Evolutionary conservation across 768 basidiomycete genomes (phyloP).

Genomic region (Calocybe indica): DNA sequence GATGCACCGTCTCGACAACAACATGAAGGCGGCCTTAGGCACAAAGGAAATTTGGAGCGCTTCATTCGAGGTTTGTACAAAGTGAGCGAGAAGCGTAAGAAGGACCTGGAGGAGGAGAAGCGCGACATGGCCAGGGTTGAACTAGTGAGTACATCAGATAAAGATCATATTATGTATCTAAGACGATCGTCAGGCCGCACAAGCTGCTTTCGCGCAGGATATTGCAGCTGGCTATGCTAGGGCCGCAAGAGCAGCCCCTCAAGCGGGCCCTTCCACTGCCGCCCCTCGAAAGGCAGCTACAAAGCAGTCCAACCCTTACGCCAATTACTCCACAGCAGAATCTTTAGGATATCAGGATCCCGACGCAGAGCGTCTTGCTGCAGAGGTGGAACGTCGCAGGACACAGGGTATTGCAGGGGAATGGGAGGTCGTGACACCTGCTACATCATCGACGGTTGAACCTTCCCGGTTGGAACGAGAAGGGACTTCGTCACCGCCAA

Average conservation of each 20-base stretch:
- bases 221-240: slow-evolving; percentile 62
- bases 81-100: slow-evolving; percentile 81
- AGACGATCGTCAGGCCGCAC: slow-evolving; percentile 52
- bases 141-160: slow-evolving; percentile 39
- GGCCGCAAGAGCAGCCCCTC: slow-evolving; percentile 17
- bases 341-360: slow-evolving; percentile 79
- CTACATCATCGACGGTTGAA: slow-evolving; percentile 10
- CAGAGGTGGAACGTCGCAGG: slow-evolving; percentile 51
- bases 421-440: slow-evolving; percentile 59
- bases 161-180: slow-evolving; percentile 1
- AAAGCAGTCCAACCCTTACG: slow-evolving; percentile 59
- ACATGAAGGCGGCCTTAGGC: slow-evolving; percentile 90
- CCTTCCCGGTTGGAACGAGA: slow-evolving; percentile 5
- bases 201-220: slow-evolving; percentile 74
- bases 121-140: slow-evolving; percentile 85
- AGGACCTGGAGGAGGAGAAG: slow-evolving; percentile 80
- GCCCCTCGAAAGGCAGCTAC: slow-evolving; percentile 33
- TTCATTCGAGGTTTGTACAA: slow-evolving; percentile 94
- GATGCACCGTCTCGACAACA: slow-evolving; percentile 88
- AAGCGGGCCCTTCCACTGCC: slow-evolving; percentile 27
- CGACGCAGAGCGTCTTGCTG: slow-evolving; percentile 59
- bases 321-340: slow-evolving; percentile 85
- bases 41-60: slow-evolving; percentile 91
- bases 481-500: slow-evolving; percentile 5
- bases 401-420: slow-evolving; percentile 70